Conservation (phyloP, 345 rosid species). For the Syzygium grande region DNA sequence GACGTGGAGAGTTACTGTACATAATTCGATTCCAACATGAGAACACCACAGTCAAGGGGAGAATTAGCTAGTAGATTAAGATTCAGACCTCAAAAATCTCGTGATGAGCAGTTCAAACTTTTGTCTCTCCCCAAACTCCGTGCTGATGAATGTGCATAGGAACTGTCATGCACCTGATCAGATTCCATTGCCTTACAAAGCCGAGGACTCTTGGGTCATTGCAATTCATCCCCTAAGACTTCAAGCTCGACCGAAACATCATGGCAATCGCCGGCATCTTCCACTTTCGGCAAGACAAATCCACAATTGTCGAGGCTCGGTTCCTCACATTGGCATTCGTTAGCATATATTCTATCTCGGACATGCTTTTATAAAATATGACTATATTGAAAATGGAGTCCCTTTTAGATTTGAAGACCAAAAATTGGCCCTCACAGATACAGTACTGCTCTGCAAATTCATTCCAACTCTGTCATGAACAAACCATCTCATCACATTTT, state of each 20-base stretch:
- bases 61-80: neutral
- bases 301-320: neutral
- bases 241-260: neutral
- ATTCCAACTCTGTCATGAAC: neutral
- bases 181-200: neutral
- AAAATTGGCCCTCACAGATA: neutral
- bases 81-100: neutral
- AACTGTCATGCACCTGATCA: neutral
- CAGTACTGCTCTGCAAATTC: neutral
- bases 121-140: neutral
- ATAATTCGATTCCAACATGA: neutral
- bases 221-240: neutral
- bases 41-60: neutral
- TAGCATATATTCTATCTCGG: no score
- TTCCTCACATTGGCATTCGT: neutral
- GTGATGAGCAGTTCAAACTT: neutral
- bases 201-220: neutral
- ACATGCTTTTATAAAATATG: neutral
- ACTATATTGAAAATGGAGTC: no score
- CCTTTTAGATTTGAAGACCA: neutral
- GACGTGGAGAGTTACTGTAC: neutral
- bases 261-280: neutral
- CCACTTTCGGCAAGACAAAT: neutral
- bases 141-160: neutral
- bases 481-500: neutral